Conservation (phyloP, 305 asterid genomes). For the Rubia balearica region DNA sequence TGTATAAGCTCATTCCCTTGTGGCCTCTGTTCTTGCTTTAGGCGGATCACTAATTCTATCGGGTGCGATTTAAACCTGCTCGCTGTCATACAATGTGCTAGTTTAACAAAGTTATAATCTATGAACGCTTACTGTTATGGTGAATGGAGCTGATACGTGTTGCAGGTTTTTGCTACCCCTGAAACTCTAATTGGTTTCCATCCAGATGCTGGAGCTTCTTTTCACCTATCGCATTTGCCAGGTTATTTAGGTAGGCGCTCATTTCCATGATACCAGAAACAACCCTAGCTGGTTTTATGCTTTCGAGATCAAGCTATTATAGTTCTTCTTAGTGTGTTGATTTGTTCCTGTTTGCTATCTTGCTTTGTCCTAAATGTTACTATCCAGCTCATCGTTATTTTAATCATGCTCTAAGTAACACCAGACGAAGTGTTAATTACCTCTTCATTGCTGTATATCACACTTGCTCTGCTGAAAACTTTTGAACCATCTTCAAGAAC, state of each 20-base stretch:
- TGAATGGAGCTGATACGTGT: slow-evolving; percentile 6
- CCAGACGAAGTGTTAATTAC: background rate
- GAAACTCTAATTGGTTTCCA: slow-evolving; percentile 94
- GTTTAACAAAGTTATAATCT: background rate
- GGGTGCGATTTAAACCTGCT: background rate
- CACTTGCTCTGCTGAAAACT: background rate
- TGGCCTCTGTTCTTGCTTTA: slow-evolving; percentile 17
- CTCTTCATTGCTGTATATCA: background rate
- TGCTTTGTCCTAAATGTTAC: background rate
- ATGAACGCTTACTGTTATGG: background rate
- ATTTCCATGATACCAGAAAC: background rate
- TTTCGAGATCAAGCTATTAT: background rate
- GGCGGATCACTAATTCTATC: slow-evolving; percentile 8
- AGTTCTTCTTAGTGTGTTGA: background rate
- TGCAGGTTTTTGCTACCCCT: slow-evolving; percentile 89
- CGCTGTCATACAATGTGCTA: background rate
- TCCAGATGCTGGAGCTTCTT: slow-evolving; percentile 98
- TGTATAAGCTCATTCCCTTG: slow-evolving; percentile 8
- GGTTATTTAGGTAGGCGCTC: slow-evolving; percentile 68
- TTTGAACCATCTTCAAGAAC: background rate
- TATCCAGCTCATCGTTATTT: background rate
- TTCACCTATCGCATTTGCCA: slow-evolving; percentile 88
- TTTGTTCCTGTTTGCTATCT: background rate
- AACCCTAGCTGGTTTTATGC: background rate
- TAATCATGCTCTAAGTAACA: background rate